Base-by-base conservation (phyloP, 768 basidiomycete genomes). In the Tricholoma terreum region DNA sequence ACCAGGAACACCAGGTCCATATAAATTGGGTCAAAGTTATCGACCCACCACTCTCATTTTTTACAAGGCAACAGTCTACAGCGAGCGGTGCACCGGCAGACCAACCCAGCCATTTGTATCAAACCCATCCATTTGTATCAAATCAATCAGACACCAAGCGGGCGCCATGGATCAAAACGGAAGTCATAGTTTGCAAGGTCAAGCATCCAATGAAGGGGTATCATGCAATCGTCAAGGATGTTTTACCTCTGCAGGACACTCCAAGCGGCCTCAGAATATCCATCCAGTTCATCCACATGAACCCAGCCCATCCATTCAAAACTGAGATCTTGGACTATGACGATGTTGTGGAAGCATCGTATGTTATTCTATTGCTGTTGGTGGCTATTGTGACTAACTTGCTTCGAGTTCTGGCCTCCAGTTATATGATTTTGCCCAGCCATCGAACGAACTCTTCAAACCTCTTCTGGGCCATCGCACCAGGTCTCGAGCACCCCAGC, bases 11-110 rank as follows among this genome's bases (percentile, higher is more conserved):
- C 27, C 24, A 35, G 21, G 51, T 52, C 15, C 51, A 52, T 33
- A 38, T 52, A 11, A 52, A 52, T 52, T 52, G 51, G 51, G 14
- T 52, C n/a, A 52, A 52, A 38, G 36, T 52, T 36, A 38, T 52
- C 14, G 33, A 27, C n/a, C 36, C 51, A 14, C 33, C 15, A 19
- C 30, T 24, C 36, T n/a, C 33, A 35, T 36, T 52, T 24, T 15
- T 22, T 33, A 6, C 14, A 15, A 12, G n/a, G 51, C 31, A 24
- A 33, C 51, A n/a, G 22, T 40, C 24, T 27, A 34, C n/a, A 50
- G 15, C n/a, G 24, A 21, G 21, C 48, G 17, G 30, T 15, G 24
- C 30, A n/a, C 19, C 24, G 24, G 17, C 40, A 42, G 19, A 12
- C 12, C 14, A 38, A 38, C 38, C 38, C 38, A 17, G 24, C 24